These are phyloP conservation scores for Toxicodendron radicans DNA, from an alignment of 345 rosid species.

Conservation along the genomic window DNA sequence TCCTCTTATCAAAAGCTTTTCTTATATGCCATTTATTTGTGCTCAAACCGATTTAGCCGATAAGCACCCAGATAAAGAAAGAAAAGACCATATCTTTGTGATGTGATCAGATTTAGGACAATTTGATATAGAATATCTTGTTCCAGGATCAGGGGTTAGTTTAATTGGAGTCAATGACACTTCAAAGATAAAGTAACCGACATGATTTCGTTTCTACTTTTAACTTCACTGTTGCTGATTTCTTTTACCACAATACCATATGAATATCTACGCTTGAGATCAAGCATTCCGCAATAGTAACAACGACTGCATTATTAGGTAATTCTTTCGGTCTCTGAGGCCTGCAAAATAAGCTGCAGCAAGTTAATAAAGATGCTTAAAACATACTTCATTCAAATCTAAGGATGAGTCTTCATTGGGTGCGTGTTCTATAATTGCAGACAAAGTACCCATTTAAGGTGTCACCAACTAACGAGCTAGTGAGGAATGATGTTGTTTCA, in stretches of 20 bases:
- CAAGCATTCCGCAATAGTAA: background rate
- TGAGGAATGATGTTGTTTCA: conserved; percentile 3
- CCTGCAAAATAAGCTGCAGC: background rate
- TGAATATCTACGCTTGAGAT: background rate
- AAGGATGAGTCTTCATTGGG: background rate
- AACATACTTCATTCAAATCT: conserved; percentile 12
- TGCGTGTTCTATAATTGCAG: conserved; percentile 1
- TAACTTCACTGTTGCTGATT: background rate
- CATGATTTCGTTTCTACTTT: conserved; percentile 4
- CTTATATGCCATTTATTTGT: background rate
- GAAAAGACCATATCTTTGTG: background rate
- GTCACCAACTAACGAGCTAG: background rate
- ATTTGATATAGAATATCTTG: background rate
- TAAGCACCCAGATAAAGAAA: background rate
- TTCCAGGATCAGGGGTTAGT: background rate
- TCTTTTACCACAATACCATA: background rate
- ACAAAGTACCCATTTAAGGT: conserved; percentile 7
- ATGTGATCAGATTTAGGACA: background rate
- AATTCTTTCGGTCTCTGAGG: background rate
- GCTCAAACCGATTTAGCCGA: background rate
- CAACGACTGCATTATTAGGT: background rate
- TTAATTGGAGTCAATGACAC: background rate
- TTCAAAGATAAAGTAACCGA: background rate
- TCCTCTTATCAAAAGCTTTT: background rate
- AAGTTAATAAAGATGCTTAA: background rate